These are phyloP conservation scores for Endogone sp. DNA, from an alignment of 192 early-diverging fungal genomes.

Conservation along the genomic window DNA sequence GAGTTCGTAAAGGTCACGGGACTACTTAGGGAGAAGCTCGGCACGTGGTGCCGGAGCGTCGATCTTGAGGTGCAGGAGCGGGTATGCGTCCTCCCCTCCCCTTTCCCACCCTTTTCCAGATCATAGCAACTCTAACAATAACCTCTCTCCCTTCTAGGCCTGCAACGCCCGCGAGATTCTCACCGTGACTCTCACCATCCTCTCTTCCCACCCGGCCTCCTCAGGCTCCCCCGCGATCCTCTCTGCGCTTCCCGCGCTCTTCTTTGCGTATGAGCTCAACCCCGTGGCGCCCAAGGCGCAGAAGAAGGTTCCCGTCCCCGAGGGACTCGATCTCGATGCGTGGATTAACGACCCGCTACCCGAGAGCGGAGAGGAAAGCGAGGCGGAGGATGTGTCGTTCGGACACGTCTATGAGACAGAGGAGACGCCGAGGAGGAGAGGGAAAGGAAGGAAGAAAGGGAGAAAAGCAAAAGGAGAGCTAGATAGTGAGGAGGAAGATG, in stretches of 20 bases:
- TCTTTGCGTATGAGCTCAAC: slow-evolving; percentile 81
- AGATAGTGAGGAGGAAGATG: slow-evolving; percentile 43
- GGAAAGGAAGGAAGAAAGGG: slow-evolving; percentile 9
- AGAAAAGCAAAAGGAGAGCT: slow-evolving; percentile 19
- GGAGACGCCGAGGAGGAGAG: slow-evolving; percentile 10
- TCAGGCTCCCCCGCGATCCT: slow-evolving; percentile 43
- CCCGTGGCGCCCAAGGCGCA: slow-evolving; percentile 90
- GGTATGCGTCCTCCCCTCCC: slow-evolving; percentile 28
- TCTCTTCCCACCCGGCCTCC: background rate
- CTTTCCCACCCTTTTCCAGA: background rate
- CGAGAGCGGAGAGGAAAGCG: slow-evolving; percentile 17
- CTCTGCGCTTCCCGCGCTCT: slow-evolving; percentile 57
- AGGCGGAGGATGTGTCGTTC: slow-evolving; percentile 13
- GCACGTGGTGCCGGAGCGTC: slow-evolving; percentile 42
- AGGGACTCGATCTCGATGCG: slow-evolving; percentile 78
- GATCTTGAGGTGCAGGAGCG: slow-evolving; percentile 82
- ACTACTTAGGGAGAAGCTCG: slow-evolving; percentile 41
- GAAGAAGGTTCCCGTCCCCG: slow-evolving; percentile 82
- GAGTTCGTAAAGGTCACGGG: slow-evolving; percentile 44
- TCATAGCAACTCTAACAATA: background rate
- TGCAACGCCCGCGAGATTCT: slow-evolving; percentile 47
- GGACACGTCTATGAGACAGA: slow-evolving; percentile 6
- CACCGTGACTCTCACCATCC: slow-evolving; percentile 32
- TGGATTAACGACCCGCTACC: slow-evolving; percentile 76
- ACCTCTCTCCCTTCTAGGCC: slow-evolving; percentile 30